Conservation (phyloP, 768 basidiomycete species). For the Tulasnella sp. region DNA sequence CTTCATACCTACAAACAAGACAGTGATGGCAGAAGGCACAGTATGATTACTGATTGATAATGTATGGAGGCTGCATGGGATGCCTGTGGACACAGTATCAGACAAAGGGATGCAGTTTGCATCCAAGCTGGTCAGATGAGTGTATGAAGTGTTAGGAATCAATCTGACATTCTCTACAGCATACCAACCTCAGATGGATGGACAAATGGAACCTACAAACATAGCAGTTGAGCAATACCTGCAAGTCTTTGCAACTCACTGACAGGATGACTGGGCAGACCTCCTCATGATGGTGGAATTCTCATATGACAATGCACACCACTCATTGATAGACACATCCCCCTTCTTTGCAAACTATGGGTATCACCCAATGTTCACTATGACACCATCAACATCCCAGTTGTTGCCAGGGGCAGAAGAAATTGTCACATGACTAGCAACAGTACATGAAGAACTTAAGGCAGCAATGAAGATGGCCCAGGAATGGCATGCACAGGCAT, state of each 20-base stretch:
- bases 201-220: conserved; percentile 31
- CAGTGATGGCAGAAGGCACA: conserved; percentile 24
- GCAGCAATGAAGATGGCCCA: neutral
- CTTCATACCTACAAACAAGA: neutral
- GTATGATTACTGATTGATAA: conserved; percentile 31
- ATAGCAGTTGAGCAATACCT: conserved; percentile 27
- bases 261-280: conserved; percentile 24
- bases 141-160: conserved; percentile 21
- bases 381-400: neutral
- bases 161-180: conserved; percentile 25
- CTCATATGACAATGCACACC: conserved; percentile 27
- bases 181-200: conserved; percentile 34
- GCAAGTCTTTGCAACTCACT: conserved; percentile 22
- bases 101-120: neutral
- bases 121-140: conserved; percentile 24
- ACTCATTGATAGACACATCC: conserved; percentile 24
- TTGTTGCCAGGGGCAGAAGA: neutral
- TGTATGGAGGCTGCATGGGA: conserved; percentile 19
- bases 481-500: neutral
- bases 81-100: conserved; percentile 9
- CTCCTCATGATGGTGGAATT: conserved; percentile 23
- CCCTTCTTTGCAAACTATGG: conserved; percentile 25
- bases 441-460: neutral
- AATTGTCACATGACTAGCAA: neutral
- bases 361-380: neutral